Evolutionary conservation across 129 eudicot species (phyloP), one percentile per base, ranked within the genome.

Genomic region (Chrysanthemum lavandulifolium): DNA sequence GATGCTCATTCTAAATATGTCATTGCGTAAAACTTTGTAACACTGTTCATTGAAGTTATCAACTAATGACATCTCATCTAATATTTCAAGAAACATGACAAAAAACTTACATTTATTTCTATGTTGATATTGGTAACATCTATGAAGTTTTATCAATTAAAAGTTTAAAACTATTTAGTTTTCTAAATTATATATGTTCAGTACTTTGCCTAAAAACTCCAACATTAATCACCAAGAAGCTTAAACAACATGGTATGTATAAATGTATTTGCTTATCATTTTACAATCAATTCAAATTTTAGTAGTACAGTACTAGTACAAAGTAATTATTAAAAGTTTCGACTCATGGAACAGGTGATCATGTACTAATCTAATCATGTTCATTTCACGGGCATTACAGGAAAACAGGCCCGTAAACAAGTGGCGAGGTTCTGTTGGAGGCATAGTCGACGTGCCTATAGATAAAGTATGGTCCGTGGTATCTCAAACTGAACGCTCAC

Each of bases 371-470:
- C 0, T 36, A 36, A 36, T 47, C n/a, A 36, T 25, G 10, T 61
- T 51, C 4, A 5, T 77, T 10, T 67, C 27, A 23, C 43, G 27
- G 50, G 29, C 59, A 60, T 16, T 31, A 19, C 33, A 62, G 86
- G 84, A 78, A 74, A 36, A 50, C 55, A 60, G 15, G 73, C 5
- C 12, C 52, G 68, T 2, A 55, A 68, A 75, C 67, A 55, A 18
- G 36, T 89, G 96, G 96, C 82, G 55, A 36, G 88, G 96, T 75
- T 81, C 88, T 5, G 88, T 89, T 19, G 79, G 83, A 40, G 96
- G 90, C 72, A 61, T 89, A 12, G 96, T 86, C 10, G 96, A 86
- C 19, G n/a, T 88, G 19, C 85, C 88, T 29, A 77, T 89, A 51
- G 84, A 80, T 33, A 61, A 84, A 72, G 90, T 89, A 13, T 89